These are phyloP conservation scores for Paecilomyces sp. DNA, from an alignment of 2,329 filamentous ascomycete genomes.

Conservation along the genomic window DNA sequence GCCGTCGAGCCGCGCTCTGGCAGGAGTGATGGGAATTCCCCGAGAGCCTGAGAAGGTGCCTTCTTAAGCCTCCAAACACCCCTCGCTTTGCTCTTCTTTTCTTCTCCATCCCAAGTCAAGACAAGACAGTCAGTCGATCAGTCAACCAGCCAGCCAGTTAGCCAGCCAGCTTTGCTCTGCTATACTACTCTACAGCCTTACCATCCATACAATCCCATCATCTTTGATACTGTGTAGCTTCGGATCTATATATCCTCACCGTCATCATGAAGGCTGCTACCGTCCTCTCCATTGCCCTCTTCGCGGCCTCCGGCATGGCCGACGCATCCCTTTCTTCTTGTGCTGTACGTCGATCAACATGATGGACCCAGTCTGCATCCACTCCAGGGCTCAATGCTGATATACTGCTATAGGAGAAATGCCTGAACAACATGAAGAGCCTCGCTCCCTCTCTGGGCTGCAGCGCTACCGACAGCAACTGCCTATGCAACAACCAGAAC, in stretches of 20 bases:
- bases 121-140: too few species aligned
- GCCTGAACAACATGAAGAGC: constrained; percentile 38
- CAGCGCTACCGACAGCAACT: constrained; percentile 25
- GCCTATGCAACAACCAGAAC: constrained; percentile 34
- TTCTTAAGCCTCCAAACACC: background rate
- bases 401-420: constrained; percentile 29
- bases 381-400: constrained; percentile 9
- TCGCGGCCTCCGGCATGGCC: background rate
- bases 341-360: background rate
- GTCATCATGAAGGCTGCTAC: constrained; percentile 1
- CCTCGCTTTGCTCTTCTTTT: background rate
- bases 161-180: background rate
- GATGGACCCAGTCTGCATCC: background rate
- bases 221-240: background rate
- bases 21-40: background rate
- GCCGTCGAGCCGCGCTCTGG: background rate
- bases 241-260: background rate
- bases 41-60: background rate
- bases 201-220: background rate
- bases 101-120: background rate
- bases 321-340: background rate
- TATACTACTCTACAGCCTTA: background rate
- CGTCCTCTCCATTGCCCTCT: background rate
- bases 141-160: too few species aligned
- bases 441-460: constrained; percentile 35